Percentiles rank a stretch among this genome's conserved stretches.
These are phyloP conservation scores for Botrytis fabae DNA, from an alignment of 2,329 filamentous ascomycete genomes.

Conservation along the genomic window DNA sequence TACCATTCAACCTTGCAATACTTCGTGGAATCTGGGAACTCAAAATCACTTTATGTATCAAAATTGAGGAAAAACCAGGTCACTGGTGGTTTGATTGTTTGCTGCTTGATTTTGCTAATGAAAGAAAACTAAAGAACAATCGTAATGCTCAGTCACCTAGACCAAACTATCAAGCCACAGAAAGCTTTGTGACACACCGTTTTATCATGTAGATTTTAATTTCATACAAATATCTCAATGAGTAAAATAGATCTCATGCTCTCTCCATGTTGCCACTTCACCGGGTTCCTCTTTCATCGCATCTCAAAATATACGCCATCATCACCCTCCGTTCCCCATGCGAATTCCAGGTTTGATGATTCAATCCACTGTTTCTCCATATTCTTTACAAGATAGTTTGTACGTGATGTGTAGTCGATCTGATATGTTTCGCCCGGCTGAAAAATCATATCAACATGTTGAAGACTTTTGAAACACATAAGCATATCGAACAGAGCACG, in stretches of 20 bases:
- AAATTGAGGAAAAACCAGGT: not conserved
- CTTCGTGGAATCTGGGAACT: no score
- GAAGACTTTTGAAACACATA: not conserved
- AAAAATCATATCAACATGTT: not conserved
- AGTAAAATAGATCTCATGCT: not conserved
- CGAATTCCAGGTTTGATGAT: not conserved
- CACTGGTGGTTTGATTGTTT: not conserved
- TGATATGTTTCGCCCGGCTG: not conserved
- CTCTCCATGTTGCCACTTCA: not conserved
- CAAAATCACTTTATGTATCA: not conserved
- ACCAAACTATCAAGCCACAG: not conserved
- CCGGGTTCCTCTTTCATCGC: not conserved
- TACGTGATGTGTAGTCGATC: accelerated
- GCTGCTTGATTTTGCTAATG: not conserved
- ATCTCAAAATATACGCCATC: not conserved
- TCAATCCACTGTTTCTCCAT: not conserved
- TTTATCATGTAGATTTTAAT: no score
- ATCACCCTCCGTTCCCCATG: not conserved
- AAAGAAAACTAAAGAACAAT: not conserved
- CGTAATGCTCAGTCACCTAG: no score
- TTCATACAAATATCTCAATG: no score
- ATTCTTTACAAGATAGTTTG: not conserved
- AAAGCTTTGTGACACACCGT: not conserved
- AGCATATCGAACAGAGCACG: not conserved
- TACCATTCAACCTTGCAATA: not conserved